Conservation (phyloP, 495 filamentous ascomycete genomes). For the Annulohypoxylon stygium region DNA sequence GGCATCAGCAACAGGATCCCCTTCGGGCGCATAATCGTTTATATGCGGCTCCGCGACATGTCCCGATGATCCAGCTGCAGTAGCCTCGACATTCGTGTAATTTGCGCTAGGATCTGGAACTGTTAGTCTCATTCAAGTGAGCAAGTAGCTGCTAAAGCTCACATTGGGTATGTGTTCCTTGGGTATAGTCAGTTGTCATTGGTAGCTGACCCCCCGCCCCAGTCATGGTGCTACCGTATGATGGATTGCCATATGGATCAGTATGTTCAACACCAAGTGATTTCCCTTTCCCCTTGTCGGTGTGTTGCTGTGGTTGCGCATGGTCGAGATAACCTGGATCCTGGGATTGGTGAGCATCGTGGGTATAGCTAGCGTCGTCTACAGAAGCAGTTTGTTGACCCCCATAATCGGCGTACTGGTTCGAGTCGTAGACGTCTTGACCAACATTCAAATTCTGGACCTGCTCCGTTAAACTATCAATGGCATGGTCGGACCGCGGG, state of each 20-base stretch:
- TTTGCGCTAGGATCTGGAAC: conserved; percentile 31
- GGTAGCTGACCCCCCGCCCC: conserved; percentile 7
- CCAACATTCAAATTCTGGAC: conserved; percentile 38
- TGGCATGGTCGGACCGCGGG: conserved; percentile 46
- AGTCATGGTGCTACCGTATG: conserved; percentile 9
- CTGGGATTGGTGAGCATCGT: conserved; percentile 37
- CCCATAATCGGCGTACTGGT: conserved; percentile 33
- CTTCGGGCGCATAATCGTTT: conserved; percentile 34
- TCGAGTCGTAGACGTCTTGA: conserved; percentile 36
- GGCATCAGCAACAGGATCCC: conserved; percentile 26
- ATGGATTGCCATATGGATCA: conserved; percentile 29
- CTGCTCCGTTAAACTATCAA: conserved; percentile 40
- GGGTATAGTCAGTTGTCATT: conserved; percentile 22
- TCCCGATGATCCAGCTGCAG: conserved; percentile 3
- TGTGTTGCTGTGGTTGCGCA: conserved; percentile 34
- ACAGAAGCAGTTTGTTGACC: conserved; percentile 29
- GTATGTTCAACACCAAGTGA: conserved; percentile 23
- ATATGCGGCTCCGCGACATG: conserved; percentile 19
- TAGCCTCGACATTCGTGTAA: conserved; percentile 16
- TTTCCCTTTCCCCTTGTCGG: conserved; percentile 47
- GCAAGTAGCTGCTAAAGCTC: neutral
- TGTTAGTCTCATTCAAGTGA: conserved; percentile 13
- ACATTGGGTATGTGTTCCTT: conserved; percentile 38
- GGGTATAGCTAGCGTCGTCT: conserved; percentile 45
- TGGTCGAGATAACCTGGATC: conserved; percentile 36